These are phyloP conservation scores for Aspergillus flavus DNA, from an alignment of 2,329 filamentous ascomycete species.

Conservation along the genomic window DNA sequence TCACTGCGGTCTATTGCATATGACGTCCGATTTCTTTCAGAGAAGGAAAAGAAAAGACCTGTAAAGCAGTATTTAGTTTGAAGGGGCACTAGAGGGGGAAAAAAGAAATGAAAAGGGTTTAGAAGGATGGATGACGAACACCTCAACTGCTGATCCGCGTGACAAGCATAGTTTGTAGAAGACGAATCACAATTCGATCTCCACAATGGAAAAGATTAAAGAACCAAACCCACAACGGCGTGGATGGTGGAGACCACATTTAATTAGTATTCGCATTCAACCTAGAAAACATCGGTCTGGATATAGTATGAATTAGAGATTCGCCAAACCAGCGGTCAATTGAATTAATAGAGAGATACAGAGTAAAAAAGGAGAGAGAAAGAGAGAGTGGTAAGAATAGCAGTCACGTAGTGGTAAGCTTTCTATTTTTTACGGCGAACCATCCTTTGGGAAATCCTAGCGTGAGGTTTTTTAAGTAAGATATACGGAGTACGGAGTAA, in stretches of 20 bases:
- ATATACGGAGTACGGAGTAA: not conserved
- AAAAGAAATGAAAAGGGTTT: not conserved
- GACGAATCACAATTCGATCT: not conserved
- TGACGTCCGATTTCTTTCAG: not conserved
- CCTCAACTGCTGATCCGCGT: not conserved
- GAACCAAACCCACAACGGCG: not conserved
- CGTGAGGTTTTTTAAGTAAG: not conserved
- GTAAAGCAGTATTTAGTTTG: too few relatives aligned
- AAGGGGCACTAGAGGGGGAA: too few relatives aligned
- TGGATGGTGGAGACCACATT: not conserved
- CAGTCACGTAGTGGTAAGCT: not conserved
- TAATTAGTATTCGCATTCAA: not conserved
- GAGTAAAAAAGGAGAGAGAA: not conserved
- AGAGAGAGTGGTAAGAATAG: not conserved
- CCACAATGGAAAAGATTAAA: not conserved
- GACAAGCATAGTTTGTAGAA: not conserved
- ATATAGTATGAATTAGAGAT: not conserved
- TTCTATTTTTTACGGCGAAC: not conserved
- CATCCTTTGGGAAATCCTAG: not conserved
- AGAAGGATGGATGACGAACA: not conserved
- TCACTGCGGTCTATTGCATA: not conserved
- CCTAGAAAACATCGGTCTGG: not conserved
- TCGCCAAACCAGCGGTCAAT: slow-evolving; percentile 5
- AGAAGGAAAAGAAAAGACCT: not conserved
- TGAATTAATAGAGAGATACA: not conserved